phyloP scores from a whole-genome alignment of 2,329 filamentous ascomycete genomes.

The Sarocladium strictum region DNA sequence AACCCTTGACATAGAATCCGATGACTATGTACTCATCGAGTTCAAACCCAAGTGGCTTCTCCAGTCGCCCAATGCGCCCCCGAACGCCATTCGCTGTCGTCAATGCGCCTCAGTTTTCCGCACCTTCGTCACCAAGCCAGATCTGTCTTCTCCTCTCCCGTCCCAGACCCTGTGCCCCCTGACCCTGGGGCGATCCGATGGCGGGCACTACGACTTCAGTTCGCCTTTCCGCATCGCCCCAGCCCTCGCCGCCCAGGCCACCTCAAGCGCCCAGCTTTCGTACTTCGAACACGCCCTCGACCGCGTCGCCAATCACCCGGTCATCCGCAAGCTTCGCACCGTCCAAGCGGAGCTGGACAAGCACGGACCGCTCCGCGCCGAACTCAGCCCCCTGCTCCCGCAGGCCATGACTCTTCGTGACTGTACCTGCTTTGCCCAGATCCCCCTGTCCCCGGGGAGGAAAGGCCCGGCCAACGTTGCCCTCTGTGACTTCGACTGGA shows the following conservation, averaged over 20 bases:
- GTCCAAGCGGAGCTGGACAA: constrained; percentile 38
- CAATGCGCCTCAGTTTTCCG: constrained; percentile 58
- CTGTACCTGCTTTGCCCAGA: constrained; percentile 67
- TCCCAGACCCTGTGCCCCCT: constrained; percentile 51
- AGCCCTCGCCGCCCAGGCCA: background rate
- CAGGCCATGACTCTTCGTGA: constrained; percentile 73
- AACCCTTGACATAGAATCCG: constrained; percentile 14
- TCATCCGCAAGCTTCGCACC: constrained; percentile 27
- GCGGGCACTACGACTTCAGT: constrained; percentile 36
- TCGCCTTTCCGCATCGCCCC: constrained; percentile 36
- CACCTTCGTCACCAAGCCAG: constrained; percentile 27
- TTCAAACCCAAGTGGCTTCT: constrained; percentile 83
- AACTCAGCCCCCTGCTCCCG: constrained; percentile 35
- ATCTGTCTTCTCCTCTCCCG: constrained; percentile 26
- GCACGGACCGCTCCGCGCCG: constrained; percentile 35
- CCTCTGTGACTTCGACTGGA: constrained; percentile 73
- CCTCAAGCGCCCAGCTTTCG: background rate
- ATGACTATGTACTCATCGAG: constrained; percentile 48
- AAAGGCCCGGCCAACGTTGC: constrained; percentile 43
- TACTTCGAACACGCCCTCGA: constrained; percentile 21
- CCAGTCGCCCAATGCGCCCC: constrained; percentile 68
- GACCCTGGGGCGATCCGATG: constrained; percentile 47
- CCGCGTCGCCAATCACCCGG: constrained; percentile 25
- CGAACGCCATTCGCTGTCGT: constrained; percentile 58
- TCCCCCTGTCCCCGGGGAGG: constrained; percentile 26